Percentiles rank a stretch among this genome's conserved stretches.
phyloP scores from a whole-genome alignment of 225 moss, liverwort and hornwort genomes.

The Polytrichum formosum region DNA sequence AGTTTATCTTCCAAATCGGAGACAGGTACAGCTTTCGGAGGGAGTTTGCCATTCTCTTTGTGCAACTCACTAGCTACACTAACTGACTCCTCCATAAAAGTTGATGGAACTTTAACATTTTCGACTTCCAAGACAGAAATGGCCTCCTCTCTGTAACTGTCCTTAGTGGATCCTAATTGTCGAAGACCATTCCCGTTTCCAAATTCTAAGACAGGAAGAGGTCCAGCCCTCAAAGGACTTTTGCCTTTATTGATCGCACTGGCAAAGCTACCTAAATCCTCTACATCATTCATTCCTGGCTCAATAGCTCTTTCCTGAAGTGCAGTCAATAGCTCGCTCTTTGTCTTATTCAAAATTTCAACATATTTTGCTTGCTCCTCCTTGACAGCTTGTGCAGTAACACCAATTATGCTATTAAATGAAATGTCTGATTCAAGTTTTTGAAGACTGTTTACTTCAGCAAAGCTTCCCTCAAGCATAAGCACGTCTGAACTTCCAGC shows the following conservation, averaged over 20 bases:
- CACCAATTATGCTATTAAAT: not conserved
- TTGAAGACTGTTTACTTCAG: constrained; percentile 8
- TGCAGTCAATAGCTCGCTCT: constrained; percentile 31
- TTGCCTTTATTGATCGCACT: constrained; percentile 18
- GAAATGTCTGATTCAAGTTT: not conserved
- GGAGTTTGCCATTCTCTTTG: constrained; percentile 10
- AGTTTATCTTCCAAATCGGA: constrained; percentile 7
- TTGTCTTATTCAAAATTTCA: constrained; percentile 20
- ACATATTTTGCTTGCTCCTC: not conserved
- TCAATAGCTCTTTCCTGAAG: constrained; percentile 24
- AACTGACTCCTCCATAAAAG: constrained; percentile 14
- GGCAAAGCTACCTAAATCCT: constrained; percentile 17
- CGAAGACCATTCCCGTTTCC: too few species aligned
- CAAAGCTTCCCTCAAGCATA: constrained; percentile 5
- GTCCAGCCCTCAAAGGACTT: constrained; percentile 14
- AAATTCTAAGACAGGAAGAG: not conserved
- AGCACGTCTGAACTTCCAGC: constrained; percentile 1
- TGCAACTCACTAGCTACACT: constrained; percentile 22
- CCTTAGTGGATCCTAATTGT: too few species aligned
- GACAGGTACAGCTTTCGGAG: constrained; percentile 14
- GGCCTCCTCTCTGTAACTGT: too few species aligned
- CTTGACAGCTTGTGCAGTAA: not conserved
- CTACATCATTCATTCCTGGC: constrained; percentile 14
- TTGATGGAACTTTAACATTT: not conserved
- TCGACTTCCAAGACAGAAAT: too few species aligned